Percentiles rank a stretch among this genome's conserved stretches.
These are phyloP conservation scores for Podospora appendiculata DNA, from an alignment of 495 filamentous ascomycete genomes.

Conservation along the genomic window DNA sequence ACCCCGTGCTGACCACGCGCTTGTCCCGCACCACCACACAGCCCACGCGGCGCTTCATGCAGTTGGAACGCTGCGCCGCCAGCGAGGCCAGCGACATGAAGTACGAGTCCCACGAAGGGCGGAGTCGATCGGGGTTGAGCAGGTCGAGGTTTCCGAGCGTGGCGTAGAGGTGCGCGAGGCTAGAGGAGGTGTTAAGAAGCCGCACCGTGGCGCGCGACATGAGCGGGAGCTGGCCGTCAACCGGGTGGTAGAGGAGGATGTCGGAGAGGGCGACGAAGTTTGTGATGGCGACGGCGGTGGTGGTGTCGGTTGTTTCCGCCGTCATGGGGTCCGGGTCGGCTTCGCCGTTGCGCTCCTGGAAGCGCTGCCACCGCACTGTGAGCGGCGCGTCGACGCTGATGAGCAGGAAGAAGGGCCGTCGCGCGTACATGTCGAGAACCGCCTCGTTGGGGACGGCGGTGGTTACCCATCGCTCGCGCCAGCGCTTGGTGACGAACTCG, in stretches of 20 bases:
- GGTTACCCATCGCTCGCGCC: conserved; percentile 76
- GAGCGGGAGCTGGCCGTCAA: conserved; percentile 58
- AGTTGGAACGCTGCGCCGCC: conserved; percentile 86
- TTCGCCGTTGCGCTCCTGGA: conserved; percentile 21
- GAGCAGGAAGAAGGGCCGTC: conserved; percentile 87
- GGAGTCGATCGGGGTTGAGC: conserved; percentile 66
- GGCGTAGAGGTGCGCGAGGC: conserved; percentile 57
- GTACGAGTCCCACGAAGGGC: conserved; percentile 95
- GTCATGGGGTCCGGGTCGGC: not conserved
- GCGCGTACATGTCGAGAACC: conserved; percentile 61
- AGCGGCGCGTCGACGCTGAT: conserved; percentile 88
- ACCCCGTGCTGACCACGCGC: conserved; percentile 91
- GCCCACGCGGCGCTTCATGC: conserved; percentile 95
- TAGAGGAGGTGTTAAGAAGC: conserved; percentile 74
- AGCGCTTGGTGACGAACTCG: conserved; percentile 76
- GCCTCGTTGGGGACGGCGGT: conserved; percentile 65
- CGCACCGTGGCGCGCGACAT: conserved; percentile 73
- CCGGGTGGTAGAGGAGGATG: conserved; percentile 61
- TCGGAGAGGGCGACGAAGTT: conserved; percentile 74
- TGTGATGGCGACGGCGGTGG: conserved; percentile 69
- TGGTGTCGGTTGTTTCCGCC: conserved; percentile 36
- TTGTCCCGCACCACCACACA: conserved; percentile 88
- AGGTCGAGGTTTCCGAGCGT: conserved; percentile 65
- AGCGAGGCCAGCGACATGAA: conserved; percentile 94
- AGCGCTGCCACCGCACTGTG: conserved; percentile 72